Base-by-base conservation (phyloP, 257 asterid genomes). In the Solanum boliviense region DNA sequence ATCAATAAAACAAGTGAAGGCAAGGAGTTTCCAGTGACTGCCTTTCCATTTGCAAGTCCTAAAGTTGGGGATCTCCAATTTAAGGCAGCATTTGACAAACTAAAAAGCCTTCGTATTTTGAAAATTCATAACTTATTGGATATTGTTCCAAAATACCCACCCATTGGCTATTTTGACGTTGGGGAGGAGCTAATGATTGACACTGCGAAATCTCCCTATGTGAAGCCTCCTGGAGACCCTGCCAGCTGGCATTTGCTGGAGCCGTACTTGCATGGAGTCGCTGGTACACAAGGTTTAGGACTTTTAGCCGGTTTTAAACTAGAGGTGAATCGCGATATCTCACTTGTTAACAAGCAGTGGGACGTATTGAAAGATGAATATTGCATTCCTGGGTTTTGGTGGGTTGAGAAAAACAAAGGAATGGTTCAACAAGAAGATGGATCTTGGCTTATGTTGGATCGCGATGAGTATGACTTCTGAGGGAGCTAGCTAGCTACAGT, bases 361-460 rank as follows among this genome's bases (percentile, higher is more conserved):
- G 94, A 94, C 87, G 86, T n/a, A 1, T 78, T 96, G 87, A 92
- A 91, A 81, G 94, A 94, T 38, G 94, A 92, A 72, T 81, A 93
- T 68, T 88, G 92, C 2, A 92, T 95, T 11, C 96, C 96, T 2
- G 90, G 25, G 39, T 56, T 91, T 1, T 96, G 99, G 99, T 92
- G 94, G 95, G 88, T 93, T 76, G 91, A 93, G 41, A 91, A 90
- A 90, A 83, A 96, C 23, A 93, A 92, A 70, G 98, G 98, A 3
- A 93, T 96, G 98, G 94, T 95, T 93, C 99, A 95, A 88, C 90
- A 90, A 75, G 89, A 73, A 7, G 97, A 95, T 92, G 99, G 98
- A 27, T 89, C 96, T 78, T 96, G 99, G 99, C 87, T 90, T 41
- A 79, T 94, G 88, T 83, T 39, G 90, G 99, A 95, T 89, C 94